Base-by-base conservation (phyloP, 108 stramenopile genomes). In the Cyclotella sp. region DNA sequence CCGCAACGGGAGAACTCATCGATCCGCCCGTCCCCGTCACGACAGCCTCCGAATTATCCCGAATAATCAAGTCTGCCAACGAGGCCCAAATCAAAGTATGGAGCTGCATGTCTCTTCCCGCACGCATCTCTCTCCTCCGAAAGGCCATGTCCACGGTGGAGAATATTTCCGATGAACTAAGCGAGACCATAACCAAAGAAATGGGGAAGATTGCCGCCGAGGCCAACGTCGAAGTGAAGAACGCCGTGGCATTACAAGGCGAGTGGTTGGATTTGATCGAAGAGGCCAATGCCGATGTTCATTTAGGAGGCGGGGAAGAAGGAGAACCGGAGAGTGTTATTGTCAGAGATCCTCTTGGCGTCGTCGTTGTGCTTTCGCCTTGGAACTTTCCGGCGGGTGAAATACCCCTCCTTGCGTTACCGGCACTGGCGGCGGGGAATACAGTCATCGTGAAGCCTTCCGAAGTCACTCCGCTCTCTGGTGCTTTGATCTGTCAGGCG, bases 311-410 rank as follows among this genome's bases (percentile, higher is more conserved):
- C 24, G 55, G 55, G 21, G 24, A 61, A 22, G 75, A 76, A 34
- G 91, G 40, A 51, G 87, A 79, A 68, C 76, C 63, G 67, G 79
- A 68, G 39, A 82, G 77, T 71, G 72, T 78, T 18, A 76, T 92
- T 21, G 84, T 91, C 3, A 84, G 93, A 57, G 88, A 94, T 65
- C 82, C 95, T 10, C 80, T 89, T 11, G 97, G 95, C 29, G 94
- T 96, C 26, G 95, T 93, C 4, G 93, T 77, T 24, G 82, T 94
- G 18, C 60, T 93, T 68, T 81, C 85, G 62, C 92, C 91, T 4
- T 96, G 91, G 93, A 93, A 93, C 62, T 93, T 90, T 81, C 95
- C 97, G 5, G 92, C 87, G 12, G 95, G 90, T 51, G 92, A 97
- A 80, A 96, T 95, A 59, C 67, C 95, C 40, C 72, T 96, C 9